Base-by-base conservation (phyloP, 345 rosid genomes). In the Hypericum androsaemum region DNA sequence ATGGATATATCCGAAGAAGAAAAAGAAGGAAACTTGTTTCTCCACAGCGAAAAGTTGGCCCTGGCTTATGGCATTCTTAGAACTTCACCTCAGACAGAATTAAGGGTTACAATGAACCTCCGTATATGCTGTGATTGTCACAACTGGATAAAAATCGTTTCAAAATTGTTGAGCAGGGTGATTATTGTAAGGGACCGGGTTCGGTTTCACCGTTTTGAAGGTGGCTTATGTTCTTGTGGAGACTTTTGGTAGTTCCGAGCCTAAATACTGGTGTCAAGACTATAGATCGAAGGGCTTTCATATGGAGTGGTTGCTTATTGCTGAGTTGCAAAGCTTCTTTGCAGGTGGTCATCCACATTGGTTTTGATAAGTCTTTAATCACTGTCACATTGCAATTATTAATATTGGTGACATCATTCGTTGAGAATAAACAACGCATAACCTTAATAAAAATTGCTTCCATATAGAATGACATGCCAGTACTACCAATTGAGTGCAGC, bases 1-100 rank as follows among this genome's bases (percentile, higher is more conserved):
- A 83, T 89, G 94, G 95, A 89, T 71, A 78, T 81, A 1, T 80
- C 86, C 7, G 88, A 83, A 59, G 95, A 86, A 70, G 95, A 89
- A 72, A 89, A 77, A 68, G 89, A 86, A 47, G 86, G 60, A 64
- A 86, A 83, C 51, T 60, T 86, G 77, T 62, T 61, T 62, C 63
- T 64, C 62, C 97, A 86, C 39, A 86, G 95, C 55, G 95, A 89
- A 53, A 89, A 86, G 72, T 61, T 89, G 37, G 95, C 95, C 0
- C 62, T 83, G 73, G 97, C 97, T 0, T 89, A 73, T 60, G 94
- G 72, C 40, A 74, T 86, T 56, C 68, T 89, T 58, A 89, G 80
- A 72, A 74, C 79, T 37, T 70, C 77, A 61, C 88, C 94, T n/a
- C 81, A 79, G 57, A 64, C 80, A 7, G 78, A 81, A 16, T 62